Base-by-base conservation (phyloP, 2,329 filamentous ascomycete species). In the Dactylellina sp. region DNA sequence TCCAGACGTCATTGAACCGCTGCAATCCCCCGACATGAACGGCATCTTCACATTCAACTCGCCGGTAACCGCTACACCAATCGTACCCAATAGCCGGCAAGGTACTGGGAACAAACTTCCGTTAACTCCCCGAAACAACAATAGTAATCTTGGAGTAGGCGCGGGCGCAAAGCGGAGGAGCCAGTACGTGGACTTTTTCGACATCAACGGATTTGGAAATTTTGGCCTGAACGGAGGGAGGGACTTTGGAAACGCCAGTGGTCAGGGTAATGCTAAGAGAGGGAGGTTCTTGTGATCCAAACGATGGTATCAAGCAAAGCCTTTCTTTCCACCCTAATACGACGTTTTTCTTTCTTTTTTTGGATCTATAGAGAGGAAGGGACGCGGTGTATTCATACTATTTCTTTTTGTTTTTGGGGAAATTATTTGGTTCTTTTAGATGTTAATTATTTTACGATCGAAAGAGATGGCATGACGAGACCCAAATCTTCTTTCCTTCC, bases 11-110 rank as follows among this genome's bases (percentile, higher is more conserved):
- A 39, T 62, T 0, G 70, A 74, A 39, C 61, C 53, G 0, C 16
- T 66, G 25, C 55, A 56, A 25, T 65, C 68, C 2, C 70, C 70
- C n/a, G 70, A 60, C 14, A 40, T 61, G 25, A 53, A 60, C 32
- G 61, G 61, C n/a, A 62, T 74, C 16, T 74, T 74, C 20, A 74
- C 49, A 25, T 74, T 74, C 39, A 66, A 74, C 28, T 66, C 70
- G 7, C 70, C 70, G 1, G 42, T 57, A 14, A 11, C 47, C 1
- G 22, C 32, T 25, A 9, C 49, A 5, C 42, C 53, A 2, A 20
- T 56, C 11, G 28, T 22, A 24, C 35, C 57, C 7, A 59, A 50
- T n/a, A 37, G 68, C 22, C 49, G 70, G 32, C 50, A 64, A 18
- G 42, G 18, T n/a, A 24, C 55, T 2, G 40, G 46, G 11, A 65